These are phyloP conservation scores for Acer yangbiense DNA, from an alignment of 345 rosid species.

Conservation along the genomic window DNA sequence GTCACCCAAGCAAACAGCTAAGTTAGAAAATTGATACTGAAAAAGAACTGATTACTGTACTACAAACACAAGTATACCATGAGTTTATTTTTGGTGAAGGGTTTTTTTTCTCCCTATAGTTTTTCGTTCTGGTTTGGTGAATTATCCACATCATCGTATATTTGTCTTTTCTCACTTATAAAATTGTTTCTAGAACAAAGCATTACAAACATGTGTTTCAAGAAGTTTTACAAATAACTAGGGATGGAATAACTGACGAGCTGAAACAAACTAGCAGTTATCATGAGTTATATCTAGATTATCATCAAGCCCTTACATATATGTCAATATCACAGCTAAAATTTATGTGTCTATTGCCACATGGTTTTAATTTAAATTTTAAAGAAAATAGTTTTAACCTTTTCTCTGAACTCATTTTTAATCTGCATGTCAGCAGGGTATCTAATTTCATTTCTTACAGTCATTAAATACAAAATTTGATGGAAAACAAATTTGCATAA, in stretches of 20 bases:
- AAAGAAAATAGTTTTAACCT: background rate
- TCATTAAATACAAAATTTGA: background rate
- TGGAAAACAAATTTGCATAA: background rate
- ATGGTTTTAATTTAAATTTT: constrained; percentile 10
- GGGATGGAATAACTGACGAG: background rate
- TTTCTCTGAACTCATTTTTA: constrained; percentile 3
- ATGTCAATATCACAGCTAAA: background rate
- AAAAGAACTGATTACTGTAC: background rate
- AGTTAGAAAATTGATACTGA: background rate
- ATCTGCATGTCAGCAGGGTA: background rate
- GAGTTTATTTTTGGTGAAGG: background rate
- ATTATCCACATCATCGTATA: background rate
- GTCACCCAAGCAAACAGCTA: background rate
- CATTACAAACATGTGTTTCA: background rate
- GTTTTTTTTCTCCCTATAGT: background rate
- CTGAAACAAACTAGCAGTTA: background rate
- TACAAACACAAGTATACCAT: background rate
- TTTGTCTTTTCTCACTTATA: background rate
- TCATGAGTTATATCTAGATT: background rate
- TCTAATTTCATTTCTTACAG: background rate
- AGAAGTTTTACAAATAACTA: background rate
- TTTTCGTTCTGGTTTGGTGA: background rate
- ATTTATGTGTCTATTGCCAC: background rate
- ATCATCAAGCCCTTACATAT: background rate
- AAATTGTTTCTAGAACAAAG: background rate